phyloP scores from a whole-genome alignment of 2,329 filamentous ascomycete species.

The Periconia sp. region DNA sequence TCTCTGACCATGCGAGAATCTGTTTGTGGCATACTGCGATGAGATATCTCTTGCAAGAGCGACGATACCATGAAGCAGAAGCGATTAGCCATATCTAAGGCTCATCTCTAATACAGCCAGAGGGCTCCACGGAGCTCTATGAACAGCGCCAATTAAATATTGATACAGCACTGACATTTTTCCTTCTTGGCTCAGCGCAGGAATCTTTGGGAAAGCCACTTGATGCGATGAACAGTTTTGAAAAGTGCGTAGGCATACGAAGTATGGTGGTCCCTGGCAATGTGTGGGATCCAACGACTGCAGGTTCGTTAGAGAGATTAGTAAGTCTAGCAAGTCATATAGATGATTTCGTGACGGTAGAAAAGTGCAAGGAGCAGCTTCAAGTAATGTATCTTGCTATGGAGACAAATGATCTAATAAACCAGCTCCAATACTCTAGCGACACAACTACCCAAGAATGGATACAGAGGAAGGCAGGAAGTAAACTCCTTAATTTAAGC shows the following conservation, averaged over 20 bases:
- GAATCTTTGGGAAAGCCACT: neutral
- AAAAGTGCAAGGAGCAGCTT: neutral
- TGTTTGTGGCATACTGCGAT: constrained; percentile 1
- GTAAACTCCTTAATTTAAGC: too few species aligned
- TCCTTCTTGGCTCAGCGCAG: constrained; percentile 1
- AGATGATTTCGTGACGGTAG: neutral
- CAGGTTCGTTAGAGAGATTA: neutral
- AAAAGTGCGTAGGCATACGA: neutral
- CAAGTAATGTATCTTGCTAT: neutral
- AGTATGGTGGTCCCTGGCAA: neutral
- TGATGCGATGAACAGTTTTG: neutral
- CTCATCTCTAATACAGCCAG: neutral
- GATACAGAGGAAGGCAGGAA: neutral
- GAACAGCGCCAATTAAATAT: neutral
- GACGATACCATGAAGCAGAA: neutral
- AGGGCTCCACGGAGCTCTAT: too few species aligned
- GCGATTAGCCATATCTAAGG: neutral
- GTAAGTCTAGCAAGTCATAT: neutral
- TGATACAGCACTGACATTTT: neutral
- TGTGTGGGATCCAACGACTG: neutral
- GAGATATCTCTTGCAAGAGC: neutral
- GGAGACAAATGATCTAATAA: neutral
- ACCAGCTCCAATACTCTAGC: neutral
- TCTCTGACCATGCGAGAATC: neutral
- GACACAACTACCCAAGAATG: neutral